Evolutionary conservation across 2,329 filamentous ascomycete genomes (phyloP).

Genomic region (Ophiosphaerella narmari): DNA sequence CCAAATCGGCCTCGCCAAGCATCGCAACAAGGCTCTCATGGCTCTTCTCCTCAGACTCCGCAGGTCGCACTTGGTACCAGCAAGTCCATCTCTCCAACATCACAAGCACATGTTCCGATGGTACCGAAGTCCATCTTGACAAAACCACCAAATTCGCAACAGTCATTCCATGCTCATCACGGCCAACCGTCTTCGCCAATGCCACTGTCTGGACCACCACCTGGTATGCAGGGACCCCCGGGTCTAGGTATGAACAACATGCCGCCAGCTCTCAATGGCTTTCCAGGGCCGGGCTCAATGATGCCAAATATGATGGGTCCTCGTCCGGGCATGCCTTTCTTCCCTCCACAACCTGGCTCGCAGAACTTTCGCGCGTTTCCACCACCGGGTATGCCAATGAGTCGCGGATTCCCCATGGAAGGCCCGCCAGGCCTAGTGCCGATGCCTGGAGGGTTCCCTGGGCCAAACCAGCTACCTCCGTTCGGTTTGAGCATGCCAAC

Average conservation of each 20-base stretch:
- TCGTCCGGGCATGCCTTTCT: conserved; percentile 61
- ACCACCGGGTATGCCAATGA: conserved; percentile 65
- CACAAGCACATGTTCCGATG: conserved; percentile 68
- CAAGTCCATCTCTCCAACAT: conserved; percentile 65
- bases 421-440: conserved; percentile 52
- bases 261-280: conserved; percentile 55
- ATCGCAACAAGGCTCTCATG: conserved; percentile 77
- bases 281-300: conserved; percentile 59
- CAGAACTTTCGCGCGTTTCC: conserved; percentile 60
- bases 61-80: conserved; percentile 53
- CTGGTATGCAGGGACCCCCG: conserved; percentile 62
- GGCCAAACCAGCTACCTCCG: conserved; percentile 41
- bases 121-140: conserved; percentile 66
- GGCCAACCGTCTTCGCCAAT: conserved; percentile 65
- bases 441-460: conserved; percentile 43
- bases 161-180: conserved; percentile 53
- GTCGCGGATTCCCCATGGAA: conserved; percentile 60
- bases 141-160: conserved; percentile 60
- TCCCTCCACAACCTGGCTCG: conserved; percentile 56
- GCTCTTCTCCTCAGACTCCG: conserved; percentile 71
- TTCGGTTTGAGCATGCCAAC: conserved; percentile 52
- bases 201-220: conserved; percentile 65
- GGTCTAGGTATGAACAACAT: conserved; percentile 52
- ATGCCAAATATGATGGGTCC: conserved; percentile 59
- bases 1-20: conserved; percentile 75